Evolutionary conservation across 805 yeast genomes (phyloP).

Genomic region (Maudiozyma serrabonitensis): DNA sequence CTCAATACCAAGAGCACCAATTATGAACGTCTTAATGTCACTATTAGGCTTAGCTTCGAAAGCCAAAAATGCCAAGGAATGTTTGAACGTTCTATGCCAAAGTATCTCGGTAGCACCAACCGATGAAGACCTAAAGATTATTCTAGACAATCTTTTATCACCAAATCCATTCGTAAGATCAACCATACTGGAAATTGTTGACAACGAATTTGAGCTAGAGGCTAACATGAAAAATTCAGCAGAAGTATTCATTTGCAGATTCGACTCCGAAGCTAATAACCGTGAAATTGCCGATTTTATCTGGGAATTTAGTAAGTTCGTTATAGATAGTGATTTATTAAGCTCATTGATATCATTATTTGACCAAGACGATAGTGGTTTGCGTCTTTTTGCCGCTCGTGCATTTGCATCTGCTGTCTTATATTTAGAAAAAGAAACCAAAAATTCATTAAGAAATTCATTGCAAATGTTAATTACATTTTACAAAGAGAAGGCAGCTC

Average conservation of each 20-base stretch:
- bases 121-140: constrained; percentile 44
- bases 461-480: constrained; percentile 41
- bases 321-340: constrained; percentile 29
- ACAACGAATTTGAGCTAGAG: constrained; percentile 58
- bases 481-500: constrained; percentile 53
- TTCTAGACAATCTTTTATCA: constrained; percentile 48
- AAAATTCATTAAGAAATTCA: constrained; percentile 25
- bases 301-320: constrained; percentile 70
- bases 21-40: constrained; percentile 52
- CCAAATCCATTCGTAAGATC: constrained; percentile 65
- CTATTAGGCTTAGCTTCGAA: constrained; percentile 67
- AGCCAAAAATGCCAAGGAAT: constrained; percentile 75
- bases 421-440: constrained; percentile 23
- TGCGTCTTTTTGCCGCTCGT: constrained; percentile 63
- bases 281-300: constrained; percentile 65
- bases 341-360: constrained; percentile 41
- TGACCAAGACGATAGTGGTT: constrained; percentile 49
- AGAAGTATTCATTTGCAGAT: constrained; percentile 71
- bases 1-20: constrained; percentile 57
- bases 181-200: constrained; percentile 73
- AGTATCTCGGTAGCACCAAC: constrained; percentile 57
- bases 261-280: constrained; percentile 58
- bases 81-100: constrained; percentile 68
- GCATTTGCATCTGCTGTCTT: constrained; percentile 54
- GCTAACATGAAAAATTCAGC: constrained; percentile 40